Base-by-base conservation (phyloP, 768 basidiomycete genomes). In the Kwoniella dejecticola region DNA sequence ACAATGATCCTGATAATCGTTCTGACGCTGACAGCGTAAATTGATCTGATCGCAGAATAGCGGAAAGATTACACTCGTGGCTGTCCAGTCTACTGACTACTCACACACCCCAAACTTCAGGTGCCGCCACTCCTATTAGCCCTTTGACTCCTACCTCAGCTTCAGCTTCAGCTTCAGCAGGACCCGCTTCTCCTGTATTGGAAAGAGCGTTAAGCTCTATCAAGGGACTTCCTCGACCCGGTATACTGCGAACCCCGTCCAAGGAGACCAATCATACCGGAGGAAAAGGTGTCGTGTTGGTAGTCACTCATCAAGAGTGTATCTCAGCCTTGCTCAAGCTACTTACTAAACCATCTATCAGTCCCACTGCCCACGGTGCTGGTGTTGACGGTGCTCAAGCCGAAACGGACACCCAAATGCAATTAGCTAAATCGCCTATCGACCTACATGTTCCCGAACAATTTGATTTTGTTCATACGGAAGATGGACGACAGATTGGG, bases 231-330 rank as follows among this genome's bases (percentile, higher is more conserved):
- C 48, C 57, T 29, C 47, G 57, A 41, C 57, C 57, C 2, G 57
- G 57, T 13, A 59, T 59, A 19, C 0, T 45, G n/a, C 33, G 57
- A 30, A 50, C 12, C 3, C 33, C 46, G 13, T 50, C 36, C n/a
- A 46, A 13, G 5, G 5, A 29, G 13, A 27, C 41, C 30, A 30
- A 44, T 24, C 31, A 36, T 11, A n/a, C 15, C 6, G 63, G n/a
- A n/a, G n/a, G 67, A 7, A 26, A 48, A 6, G 62, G 64, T 12
- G 52, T 60, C 8, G 53, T 66, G 13, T 47, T 69, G 19, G 64
- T 54, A 5, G 61, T 69, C 5, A 66, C 68, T 2, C 68, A 69
- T 33, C 57, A 69, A 50, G 62, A 57, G 57, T 69, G 68, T 50
- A 47, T 69, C 10, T 24, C 45, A 1, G 17, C 58, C 1, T 41